A percentile compares a stretch with the other conserved stretches of the same genome.
These are phyloP conservation scores for Phytophthora crassamura DNA, from an alignment of 352 stramenopile species.

Conservation along the genomic window DNA sequence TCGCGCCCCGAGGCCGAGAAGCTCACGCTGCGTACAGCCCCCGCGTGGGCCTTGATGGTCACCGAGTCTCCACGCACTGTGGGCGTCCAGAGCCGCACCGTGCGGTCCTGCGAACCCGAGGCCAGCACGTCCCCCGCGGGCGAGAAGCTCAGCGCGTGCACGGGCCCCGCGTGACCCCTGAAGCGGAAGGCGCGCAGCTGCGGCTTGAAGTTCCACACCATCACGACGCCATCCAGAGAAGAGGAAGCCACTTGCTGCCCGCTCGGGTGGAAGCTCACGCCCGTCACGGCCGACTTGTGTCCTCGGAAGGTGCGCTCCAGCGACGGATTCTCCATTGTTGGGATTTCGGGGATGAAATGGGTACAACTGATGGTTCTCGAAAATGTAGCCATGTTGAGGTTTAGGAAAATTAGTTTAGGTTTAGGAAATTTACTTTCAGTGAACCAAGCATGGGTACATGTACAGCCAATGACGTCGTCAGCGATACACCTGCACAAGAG, in stretches of 20 bases:
- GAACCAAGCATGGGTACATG: no score
- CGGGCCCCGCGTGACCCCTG: constrained; percentile 77
- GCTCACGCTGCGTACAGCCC: constrained; percentile 78
- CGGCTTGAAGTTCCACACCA: constrained; percentile 93
- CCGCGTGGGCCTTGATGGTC: constrained; percentile 75
- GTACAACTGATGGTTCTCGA: no score
- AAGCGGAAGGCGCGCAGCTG: constrained; percentile 85
- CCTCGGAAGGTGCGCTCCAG: constrained; percentile 91
- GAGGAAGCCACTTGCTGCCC: constrained; percentile 89
- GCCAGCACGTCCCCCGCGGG: constrained; percentile 83
- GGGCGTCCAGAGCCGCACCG: constrained; percentile 91
- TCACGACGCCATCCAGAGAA: constrained; percentile 81
- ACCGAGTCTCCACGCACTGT: constrained; percentile 78
- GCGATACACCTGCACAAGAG: no score
- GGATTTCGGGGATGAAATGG: not conserved
- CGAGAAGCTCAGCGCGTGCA: constrained; percentile 83
- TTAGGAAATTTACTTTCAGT: no score
- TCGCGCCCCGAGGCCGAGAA: constrained; percentile 83
- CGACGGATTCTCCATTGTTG: constrained; percentile 65
- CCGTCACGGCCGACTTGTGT: constrained; percentile 78
- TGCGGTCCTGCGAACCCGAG: constrained; percentile 91
- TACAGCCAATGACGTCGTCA: no score
- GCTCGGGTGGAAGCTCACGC: constrained; percentile 86
- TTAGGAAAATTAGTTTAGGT: no score
- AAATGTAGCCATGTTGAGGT: no score